These are phyloP conservation scores for Leccinum truebloodii DNA, from an alignment of 768 basidiomycete species.

Conservation along the genomic window DNA sequence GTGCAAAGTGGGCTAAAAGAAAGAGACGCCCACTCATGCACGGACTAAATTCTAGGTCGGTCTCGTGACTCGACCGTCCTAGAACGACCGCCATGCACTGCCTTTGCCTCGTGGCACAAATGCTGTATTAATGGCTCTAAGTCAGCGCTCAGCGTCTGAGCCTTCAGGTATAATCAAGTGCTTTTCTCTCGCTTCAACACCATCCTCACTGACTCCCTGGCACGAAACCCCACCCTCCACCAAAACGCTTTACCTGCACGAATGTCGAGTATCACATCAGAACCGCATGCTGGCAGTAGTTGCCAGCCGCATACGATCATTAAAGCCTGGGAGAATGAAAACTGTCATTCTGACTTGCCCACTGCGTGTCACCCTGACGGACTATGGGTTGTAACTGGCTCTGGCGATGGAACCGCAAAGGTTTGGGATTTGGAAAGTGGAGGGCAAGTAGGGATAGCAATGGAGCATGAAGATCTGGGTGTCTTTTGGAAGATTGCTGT, in stretches of 20 bases:
- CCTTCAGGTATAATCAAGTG: too few relatives aligned
- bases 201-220: too few relatives aligned
- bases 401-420: neutral
- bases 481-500: neutral
- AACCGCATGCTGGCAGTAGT: too few relatives aligned
- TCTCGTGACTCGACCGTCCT: neutral
- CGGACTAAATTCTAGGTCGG: neutral
- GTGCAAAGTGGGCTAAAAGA: neutral
- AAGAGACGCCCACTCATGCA: neutral
- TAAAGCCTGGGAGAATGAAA: too few relatives aligned
- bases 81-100: neutral
- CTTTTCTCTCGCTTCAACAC: too few relatives aligned
- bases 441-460: neutral
- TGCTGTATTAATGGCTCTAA: too few relatives aligned
- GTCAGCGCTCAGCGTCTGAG: too few relatives aligned
- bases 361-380: neutral
- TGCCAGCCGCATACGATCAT: too few relatives aligned
- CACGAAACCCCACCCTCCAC: too few relatives aligned
- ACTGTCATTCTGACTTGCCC: accelerated
- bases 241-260: too few relatives aligned
- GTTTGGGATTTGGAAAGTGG: neutral
- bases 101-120: too few relatives aligned
- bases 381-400: neutral
- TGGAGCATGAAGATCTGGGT: neutral
- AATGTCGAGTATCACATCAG: too few relatives aligned